Percentiles rank a stretch among this genome's conserved stretches.
Conservation (phyloP, 768 basidiomycete species). For the Hydnum rufescens region DNA sequence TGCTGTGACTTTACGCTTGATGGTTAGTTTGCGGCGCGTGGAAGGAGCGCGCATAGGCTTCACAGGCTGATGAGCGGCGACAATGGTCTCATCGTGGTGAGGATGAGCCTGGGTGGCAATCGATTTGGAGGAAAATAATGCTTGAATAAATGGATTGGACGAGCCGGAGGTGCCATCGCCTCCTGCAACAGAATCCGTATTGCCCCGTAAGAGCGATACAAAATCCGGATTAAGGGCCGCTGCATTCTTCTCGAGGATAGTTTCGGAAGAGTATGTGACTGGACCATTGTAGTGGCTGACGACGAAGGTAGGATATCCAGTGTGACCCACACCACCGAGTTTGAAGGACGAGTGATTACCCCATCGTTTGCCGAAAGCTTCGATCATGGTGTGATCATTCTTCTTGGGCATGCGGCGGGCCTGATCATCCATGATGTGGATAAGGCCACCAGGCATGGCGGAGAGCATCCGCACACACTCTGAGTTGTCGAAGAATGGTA, state of each 20-base stretch:
- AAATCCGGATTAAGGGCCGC: slow-evolving; percentile 88
- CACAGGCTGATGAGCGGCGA: slow-evolving; percentile 79
- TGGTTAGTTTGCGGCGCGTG: slow-evolving; percentile 57
- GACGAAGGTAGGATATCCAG: slow-evolving; percentile 72
- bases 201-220: slow-evolving; percentile 52
- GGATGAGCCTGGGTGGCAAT: slow-evolving; percentile 90
- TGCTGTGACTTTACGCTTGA: slow-evolving; percentile 40
- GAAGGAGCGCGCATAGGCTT: slow-evolving; percentile 91
- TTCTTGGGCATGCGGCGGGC: slow-evolving; percentile 71
- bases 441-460: slow-evolving; percentile 71
- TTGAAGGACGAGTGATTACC: slow-evolving; percentile 88
- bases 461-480: slow-evolving; percentile 78
- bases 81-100: slow-evolving; percentile 84
- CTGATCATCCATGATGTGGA: slow-evolving; percentile 97
- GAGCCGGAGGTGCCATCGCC: slow-evolving; percentile 37
- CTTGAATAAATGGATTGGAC: slow-evolving; percentile 78
- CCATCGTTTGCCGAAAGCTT: slow-evolving; percentile 88
- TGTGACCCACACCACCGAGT: slow-evolving; percentile 45
- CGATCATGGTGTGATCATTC: slow-evolving; percentile 85
- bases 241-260: slow-evolving; percentile 73
- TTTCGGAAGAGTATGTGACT: slow-evolving; percentile 79
- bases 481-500: slow-evolving; percentile 76
- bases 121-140: slow-evolving; percentile 69
- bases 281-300: slow-evolving; percentile 82
- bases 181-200: slow-evolving; percentile 15